These are phyloP conservation scores for Cerioporus squamosus DNA, from an alignment of 1,284 basidiomycete species.

Conservation along the genomic window DNA sequence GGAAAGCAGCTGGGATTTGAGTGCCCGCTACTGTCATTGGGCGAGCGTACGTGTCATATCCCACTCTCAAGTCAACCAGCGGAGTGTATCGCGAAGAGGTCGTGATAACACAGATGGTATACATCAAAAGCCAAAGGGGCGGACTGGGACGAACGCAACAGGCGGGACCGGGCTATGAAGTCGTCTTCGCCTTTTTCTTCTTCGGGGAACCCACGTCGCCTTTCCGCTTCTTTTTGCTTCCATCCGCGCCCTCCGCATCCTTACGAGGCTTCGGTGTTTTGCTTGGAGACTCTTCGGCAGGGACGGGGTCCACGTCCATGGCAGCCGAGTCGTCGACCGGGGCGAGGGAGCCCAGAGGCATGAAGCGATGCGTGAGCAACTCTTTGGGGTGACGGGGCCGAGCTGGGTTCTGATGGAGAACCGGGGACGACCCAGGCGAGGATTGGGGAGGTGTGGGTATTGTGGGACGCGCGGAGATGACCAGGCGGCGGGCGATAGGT, in stretches of 20 bases:
- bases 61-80: too few relatives aligned
- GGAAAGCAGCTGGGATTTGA: too few relatives aligned
- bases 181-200: conserved; percentile 45
- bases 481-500: conserved; percentile 57
- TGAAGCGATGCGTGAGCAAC: conserved; percentile 64
- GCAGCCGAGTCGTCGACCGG: conserved; percentile 16
- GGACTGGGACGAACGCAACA: neutral
- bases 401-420: conserved; percentile 52
- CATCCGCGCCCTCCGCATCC: conserved; percentile 27
- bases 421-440: conserved; percentile 25
- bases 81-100: too few relatives aligned
- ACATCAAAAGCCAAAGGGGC: neutral
- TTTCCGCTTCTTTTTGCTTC: conserved; percentile 8
- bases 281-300: conserved; percentile 20
- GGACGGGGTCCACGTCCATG: conserved; percentile 26
- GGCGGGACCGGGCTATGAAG: conserved; percentile 10
- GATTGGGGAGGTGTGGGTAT: conserved; percentile 39
- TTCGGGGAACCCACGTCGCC: conserved; percentile 32
- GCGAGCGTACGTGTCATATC: too few relatives aligned
- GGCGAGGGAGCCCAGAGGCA: conserved; percentile 61
- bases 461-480: conserved; percentile 55
- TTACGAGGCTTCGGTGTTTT: conserved; percentile 19
- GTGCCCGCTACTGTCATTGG: too few relatives aligned
- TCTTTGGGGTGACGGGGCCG: conserved; percentile 62
- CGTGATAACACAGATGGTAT: neutral